Evolutionary conservation across 2,329 filamentous ascomycete species (phyloP), one percentile per base, ranked within the genome.

Genomic region (Trichoderma sp.): DNA sequence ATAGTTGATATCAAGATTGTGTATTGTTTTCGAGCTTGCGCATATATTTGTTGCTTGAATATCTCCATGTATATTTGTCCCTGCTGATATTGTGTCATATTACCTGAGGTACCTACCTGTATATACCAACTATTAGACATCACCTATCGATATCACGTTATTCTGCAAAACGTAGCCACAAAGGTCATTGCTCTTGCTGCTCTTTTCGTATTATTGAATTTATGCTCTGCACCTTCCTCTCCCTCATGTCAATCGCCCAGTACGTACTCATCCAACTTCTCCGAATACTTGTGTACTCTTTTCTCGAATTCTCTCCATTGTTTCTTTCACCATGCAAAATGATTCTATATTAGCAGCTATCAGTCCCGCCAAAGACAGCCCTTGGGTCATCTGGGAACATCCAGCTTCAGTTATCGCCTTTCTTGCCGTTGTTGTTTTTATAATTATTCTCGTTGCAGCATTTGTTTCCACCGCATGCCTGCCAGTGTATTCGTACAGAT

Each of bases 321-420:
- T 53, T 21, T 71, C 53, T 32, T 53, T 32, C 51, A 11, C n/a
- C 2, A 71, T 71, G 62, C 53, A 66, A 36, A 58, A 71, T 34
- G 32, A 12, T 21, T 62, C 53, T 30, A 21, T 21, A 18, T 11
- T 39, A 30, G 63, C 69, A 34, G 66, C 47, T 61, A 65, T n/a
- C 8, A 26, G 18, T n/a, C 6, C 63, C 30, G 24, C 21, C 26
- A 34, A 47, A 9, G 14, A 39, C 9, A 28, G 32, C 15, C n/a
- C 34, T 30, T 64, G 62, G 60, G 28, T 68, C 24, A 67, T 65
- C 39, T 72, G 64, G 69, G 61, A 72, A n/a, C 47, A 72, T 39
- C 67, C 73, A 15, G 51, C n/a, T 47, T 39, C 67, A 12, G 53
- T 30, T 14, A 67, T 71, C 39, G 57, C 66, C 21, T 58, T 73